Percentiles rank a stretch among this genome's conserved stretches.
phyloP scores from a whole-genome alignment of 208 protist genomes.

The Leishmania arabica region DNA sequence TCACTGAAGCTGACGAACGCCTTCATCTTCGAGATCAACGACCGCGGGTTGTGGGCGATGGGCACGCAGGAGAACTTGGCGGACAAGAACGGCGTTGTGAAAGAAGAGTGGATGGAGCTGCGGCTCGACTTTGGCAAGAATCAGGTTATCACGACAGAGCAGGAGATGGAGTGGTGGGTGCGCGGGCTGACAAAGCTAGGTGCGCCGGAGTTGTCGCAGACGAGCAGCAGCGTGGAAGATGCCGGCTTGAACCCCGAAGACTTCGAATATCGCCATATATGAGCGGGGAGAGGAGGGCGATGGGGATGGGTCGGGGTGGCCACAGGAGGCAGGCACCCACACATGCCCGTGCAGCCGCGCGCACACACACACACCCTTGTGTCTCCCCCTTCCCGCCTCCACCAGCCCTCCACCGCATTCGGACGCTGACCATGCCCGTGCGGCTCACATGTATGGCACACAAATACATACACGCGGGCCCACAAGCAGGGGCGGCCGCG shows the following conservation, averaged over 20 bases:
- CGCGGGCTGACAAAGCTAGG: constrained; percentile 81
- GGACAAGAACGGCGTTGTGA: constrained; percentile 48
- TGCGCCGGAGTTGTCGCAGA: constrained; percentile 81
- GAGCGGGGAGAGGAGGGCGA: not conserved
- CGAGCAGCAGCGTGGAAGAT: constrained; percentile 81
- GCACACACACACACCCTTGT: not conserved
- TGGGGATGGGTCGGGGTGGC: too few relatives aligned
- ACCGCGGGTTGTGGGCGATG: constrained; percentile 83
- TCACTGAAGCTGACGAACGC: constrained; percentile 86
- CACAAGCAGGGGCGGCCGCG: too few relatives aligned
- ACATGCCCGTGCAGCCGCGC: not conserved
- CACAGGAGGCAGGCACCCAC: not conserved
- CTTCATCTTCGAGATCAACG: constrained; percentile 85
- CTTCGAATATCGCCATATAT: constrained; percentile 87
- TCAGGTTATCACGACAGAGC: constrained; percentile 79
- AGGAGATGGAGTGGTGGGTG: constrained; percentile 93
- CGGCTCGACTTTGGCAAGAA: constrained; percentile 84
- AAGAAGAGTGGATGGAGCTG: constrained; percentile 84
- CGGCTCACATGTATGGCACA: too few relatives aligned
- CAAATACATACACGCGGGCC: too few relatives aligned
- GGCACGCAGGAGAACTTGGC: constrained; percentile 84
- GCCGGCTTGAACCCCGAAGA: constrained; percentile 79
- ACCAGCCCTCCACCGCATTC: not conserved
- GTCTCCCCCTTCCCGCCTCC: not conserved
- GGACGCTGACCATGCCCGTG: too few relatives aligned